A percentile compares a stretch with the other conserved stretches of the same genome.
These are phyloP conservation scores for Beauveria brongniartii DNA, from an alignment of 2,329 filamentous ascomycete genomes.

Conservation along the genomic window DNA sequence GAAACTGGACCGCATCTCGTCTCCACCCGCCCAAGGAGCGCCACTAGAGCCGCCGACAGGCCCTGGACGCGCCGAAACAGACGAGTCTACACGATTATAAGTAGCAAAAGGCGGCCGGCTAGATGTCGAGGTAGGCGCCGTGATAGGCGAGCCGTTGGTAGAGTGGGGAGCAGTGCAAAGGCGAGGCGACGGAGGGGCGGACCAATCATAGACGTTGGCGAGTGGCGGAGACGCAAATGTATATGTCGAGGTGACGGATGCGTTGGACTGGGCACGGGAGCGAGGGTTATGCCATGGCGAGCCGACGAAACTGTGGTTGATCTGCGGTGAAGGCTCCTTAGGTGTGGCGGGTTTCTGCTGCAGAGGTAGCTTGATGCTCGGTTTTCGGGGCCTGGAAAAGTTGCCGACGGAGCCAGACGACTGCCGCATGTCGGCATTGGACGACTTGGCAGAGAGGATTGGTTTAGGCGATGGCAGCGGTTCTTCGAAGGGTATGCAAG, in stretches of 20 bases:
- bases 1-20: slow-evolving; percentile 47
- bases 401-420: slow-evolving; percentile 40
- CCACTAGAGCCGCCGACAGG: slow-evolving; percentile 25
- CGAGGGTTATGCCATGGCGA: slow-evolving; percentile 29
- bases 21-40: slow-evolving; percentile 39
- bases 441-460: slow-evolving; percentile 23
- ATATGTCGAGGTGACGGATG: slow-evolving; percentile 39
- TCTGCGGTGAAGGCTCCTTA: not conserved
- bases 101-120: slow-evolving; percentile 22
- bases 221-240: slow-evolving; percentile 35
- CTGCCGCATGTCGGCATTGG: slow-evolving; percentile 27
- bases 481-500: slow-evolving; percentile 3
- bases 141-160: slow-evolving; percentile 25
- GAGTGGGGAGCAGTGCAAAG: slow-evolving; percentile 7
- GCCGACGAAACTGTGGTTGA: slow-evolving; percentile 18
- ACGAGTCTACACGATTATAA: slow-evolving; percentile 26
- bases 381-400: slow-evolving; percentile 52
- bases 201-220: slow-evolving; percentile 11
- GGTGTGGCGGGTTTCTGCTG: not conserved
- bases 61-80: slow-evolving; percentile 30
- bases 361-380: slow-evolving; percentile 38
- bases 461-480: slow-evolving; percentile 20
- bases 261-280: slow-evolving; percentile 37
- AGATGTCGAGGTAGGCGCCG: slow-evolving; percentile 20
- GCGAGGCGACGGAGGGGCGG: slow-evolving; percentile 7